phyloP scores from a whole-genome alignment of 306 rosid genomes.

The Quercus alba region DNA sequence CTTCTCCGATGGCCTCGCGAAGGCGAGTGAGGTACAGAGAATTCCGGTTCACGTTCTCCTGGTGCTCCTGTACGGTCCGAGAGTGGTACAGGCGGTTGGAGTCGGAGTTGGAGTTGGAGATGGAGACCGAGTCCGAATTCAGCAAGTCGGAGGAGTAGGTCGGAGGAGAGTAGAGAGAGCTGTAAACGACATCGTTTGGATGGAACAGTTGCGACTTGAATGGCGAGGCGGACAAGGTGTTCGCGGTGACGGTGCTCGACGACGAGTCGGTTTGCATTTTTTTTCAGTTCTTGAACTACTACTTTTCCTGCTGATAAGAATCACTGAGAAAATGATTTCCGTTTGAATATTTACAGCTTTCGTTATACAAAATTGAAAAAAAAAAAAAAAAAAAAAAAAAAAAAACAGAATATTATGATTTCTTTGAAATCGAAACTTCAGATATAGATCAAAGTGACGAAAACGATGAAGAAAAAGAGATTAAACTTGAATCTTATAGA shows the following conservation, averaged over 20 bases:
- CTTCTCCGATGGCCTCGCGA: slow-evolving; percentile 60
- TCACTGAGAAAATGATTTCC: background rate
- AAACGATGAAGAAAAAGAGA: no score
- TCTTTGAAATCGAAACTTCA: no score
- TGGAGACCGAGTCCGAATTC: slow-evolving; percentile 3
- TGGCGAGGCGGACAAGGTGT: slow-evolving; percentile 2
- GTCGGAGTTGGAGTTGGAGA: no score
- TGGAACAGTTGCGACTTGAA: slow-evolving; percentile 28
- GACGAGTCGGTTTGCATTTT: slow-evolving; percentile 52
- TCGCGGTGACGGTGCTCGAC: slow-evolving; percentile 30
- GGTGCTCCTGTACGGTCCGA: slow-evolving; percentile 62
- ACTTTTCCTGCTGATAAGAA: slow-evolving; percentile 1
- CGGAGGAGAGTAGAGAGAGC: slow-evolving; percentile 45
- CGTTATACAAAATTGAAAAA: no score
- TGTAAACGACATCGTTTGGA: slow-evolving; percentile 23
- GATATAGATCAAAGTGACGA: no score
- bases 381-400: no score
- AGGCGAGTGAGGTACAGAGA: slow-evolving; percentile 72
- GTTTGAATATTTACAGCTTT: no score
- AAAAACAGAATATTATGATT: no score
- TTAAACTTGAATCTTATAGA: background rate
- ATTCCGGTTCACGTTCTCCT: slow-evolving; percentile 87
- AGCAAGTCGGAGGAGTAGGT: background rate
- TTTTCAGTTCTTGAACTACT: background rate
- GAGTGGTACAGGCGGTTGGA: slow-evolving; percentile 33